Base-by-base conservation (phyloP, 495 filamentous ascomycete genomes). In the Hyaloscypha variabilis region DNA sequence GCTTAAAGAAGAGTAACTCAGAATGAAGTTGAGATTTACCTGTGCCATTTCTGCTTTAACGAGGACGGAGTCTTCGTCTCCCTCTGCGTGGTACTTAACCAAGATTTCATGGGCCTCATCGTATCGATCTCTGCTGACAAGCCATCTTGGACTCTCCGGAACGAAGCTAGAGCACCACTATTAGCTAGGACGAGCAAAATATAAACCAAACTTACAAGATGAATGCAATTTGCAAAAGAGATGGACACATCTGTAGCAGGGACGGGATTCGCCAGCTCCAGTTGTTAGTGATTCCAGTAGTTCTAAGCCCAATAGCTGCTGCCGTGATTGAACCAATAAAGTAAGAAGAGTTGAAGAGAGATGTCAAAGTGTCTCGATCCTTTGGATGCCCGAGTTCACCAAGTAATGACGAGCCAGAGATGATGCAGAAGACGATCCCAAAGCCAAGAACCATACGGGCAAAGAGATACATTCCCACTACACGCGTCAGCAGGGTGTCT, bases 321-420 rank as follows among this genome's bases (percentile, higher is more conserved):
- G 66, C 69, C n/a, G 59, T 26, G 23, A 71, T 57, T 39, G 53
- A 26, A 14, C 69, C 69, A 11, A 88, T 77, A 69, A 86, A 90
- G 71, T 85, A 90, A 21, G 80, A 83, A 2, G 84, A 83, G 71
- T 90, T 89, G 78, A 89, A 90, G 6, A 90, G 78, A 36, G 85
- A 88, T 5, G 86, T 90, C 66, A 91, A 71, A 42, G 88, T 79
- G 11, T 85, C 78, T 64, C 87, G 83, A 69, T 90, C 87, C 70
- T 87, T 88, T 23, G 88, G 89, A 72, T 89, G 84, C 0, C 80
- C 82, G 23, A 91, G 79, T 67, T 91, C 89, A 66, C 84, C 88
- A 49, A 91, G 84, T 58, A 90, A 72, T 23, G 83, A 81, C 3
- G 87, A 86, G 24, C 86, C 87, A 4, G 86, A 86, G 28, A 88